phyloP scores from a whole-genome alignment of 768 basidiomycete genomes.

The Lactifluus echinatus region DNA sequence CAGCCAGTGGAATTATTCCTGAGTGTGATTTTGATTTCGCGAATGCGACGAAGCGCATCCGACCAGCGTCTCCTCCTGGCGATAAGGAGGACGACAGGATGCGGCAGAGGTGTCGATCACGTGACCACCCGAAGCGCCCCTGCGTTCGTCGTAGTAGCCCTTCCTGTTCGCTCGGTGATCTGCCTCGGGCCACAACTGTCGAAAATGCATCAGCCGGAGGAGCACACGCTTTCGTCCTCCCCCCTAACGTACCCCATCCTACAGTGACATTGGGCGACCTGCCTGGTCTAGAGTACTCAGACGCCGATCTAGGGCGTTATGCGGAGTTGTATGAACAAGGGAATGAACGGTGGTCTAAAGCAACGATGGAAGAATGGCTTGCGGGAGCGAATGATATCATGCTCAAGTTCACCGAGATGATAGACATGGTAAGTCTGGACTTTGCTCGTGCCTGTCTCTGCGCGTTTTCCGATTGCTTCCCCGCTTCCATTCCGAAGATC shows the following conservation, averaged over 20 bases:
- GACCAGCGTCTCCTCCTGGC: not conserved
- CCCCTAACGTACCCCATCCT: not conserved
- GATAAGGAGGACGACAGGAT: not conserved
- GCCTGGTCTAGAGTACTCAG: slow-evolving; percentile 19
- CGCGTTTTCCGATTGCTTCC: not conserved
- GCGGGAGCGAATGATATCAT: slow-evolving; percentile 44
- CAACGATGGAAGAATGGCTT: slow-evolving; percentile 45
- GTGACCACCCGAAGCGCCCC: not conserved
- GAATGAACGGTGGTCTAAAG: slow-evolving; percentile 41
- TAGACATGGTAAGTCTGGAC: slow-evolving; percentile 39
- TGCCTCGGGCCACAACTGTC: not conserved
- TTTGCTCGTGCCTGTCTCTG: not conserved
- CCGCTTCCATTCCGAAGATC: slow-evolving; percentile 21
- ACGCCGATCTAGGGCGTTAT: slow-evolving; percentile 34
- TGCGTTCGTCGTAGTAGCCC: not conserved
- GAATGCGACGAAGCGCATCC: slow-evolving; percentile 1
- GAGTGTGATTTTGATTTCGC: not conserved
- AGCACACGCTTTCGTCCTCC: not conserved
- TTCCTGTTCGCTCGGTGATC: not conserved
- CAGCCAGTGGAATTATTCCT: not conserved
- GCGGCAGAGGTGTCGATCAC: not conserved
- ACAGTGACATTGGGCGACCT: slow-evolving; percentile 5
- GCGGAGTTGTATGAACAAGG: slow-evolving; percentile 38
- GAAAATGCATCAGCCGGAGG: not conserved
- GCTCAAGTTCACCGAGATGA: slow-evolving; percentile 34